A percentile compares a stretch with the other conserved stretches of the same genome.
Evolutionary conservation across 164 flowering plant species (phyloP).

Genomic region (Chimonanthus praecox): DNA sequence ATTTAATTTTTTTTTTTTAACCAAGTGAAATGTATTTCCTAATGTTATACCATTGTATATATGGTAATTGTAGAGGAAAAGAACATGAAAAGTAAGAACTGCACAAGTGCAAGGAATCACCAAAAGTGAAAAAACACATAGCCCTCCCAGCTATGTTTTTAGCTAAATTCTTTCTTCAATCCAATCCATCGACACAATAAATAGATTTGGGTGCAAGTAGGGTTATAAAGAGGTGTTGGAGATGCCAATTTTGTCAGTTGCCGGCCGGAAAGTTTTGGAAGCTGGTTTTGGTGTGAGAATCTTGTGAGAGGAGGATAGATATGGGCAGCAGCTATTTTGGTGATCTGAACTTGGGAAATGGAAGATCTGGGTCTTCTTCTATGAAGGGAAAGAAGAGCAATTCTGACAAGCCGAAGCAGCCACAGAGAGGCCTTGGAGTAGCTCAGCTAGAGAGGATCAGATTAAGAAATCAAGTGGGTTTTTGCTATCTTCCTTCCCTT

Average conservation of each 20-base stretch:
- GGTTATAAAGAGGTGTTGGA: conserved; percentile 16
- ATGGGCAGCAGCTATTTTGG: conserved; percentile 64
- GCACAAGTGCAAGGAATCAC: conserved; percentile 12
- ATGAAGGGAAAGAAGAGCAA: conserved; percentile 67
- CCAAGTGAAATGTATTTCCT: neutral
- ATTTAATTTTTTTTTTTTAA: too few relatives aligned
- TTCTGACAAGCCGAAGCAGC: conserved; percentile 83
- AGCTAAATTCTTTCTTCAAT: conserved; percentile 26
- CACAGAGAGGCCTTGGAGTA: conserved; percentile 94
- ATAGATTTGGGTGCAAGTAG: conserved; percentile 13
- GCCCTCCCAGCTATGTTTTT: neutral
- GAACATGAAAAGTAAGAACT: conserved; percentile 15
- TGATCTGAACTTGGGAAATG: conserved; percentile 46
- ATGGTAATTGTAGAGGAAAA: neutral
- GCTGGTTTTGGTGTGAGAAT: conserved; percentile 6
- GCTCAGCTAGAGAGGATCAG: conserved; percentile 95
- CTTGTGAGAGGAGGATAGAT: conserved; percentile 12
- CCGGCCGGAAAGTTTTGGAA: neutral
- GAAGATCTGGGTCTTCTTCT: conserved; percentile 48
- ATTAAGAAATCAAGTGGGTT: conserved; percentile 56
- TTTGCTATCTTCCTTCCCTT: conserved; percentile 26
- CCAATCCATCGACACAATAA: conserved; percentile 74
- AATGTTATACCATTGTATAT: too few relatives aligned
- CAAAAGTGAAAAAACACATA: neutral
- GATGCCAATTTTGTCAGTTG: conserved; percentile 6